Conservation (phyloP, 257 asterid species). For the Lycium ferocissimum region DNA sequence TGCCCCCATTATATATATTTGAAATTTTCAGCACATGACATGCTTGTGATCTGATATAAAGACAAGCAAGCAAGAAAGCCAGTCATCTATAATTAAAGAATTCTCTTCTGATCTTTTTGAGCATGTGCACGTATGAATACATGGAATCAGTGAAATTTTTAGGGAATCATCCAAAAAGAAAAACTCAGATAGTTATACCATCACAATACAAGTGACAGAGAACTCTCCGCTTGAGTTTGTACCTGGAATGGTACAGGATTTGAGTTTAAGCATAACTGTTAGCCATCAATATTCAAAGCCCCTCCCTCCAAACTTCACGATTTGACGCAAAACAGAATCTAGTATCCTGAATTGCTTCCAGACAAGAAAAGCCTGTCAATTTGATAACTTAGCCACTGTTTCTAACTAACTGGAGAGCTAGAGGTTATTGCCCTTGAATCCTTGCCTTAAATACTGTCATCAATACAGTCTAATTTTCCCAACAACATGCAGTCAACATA, state of each 20-base stretch:
- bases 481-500: background rate
- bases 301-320: background rate
- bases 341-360: background rate
- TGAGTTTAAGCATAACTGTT: no score
- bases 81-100: background rate
- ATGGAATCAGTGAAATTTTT: no score
- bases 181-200: background rate
- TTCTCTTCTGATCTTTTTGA: background rate
- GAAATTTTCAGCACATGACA: background rate
- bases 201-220: background rate
- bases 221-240: background rate
- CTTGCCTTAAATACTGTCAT: background rate
- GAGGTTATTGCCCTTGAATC: background rate
- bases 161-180: no score
- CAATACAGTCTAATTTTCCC: background rate
- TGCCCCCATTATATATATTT: background rate
- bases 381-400: background rate
- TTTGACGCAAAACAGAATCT: background rate
- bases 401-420: conserved; percentile 11
- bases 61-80: background rate
- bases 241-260: no score
- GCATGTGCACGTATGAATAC: no score
- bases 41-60: background rate
- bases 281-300: no score
- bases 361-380: background rate